phyloP scores from a whole-genome alignment of 169 alveolate genomes.

The Babesia microti region DNA sequence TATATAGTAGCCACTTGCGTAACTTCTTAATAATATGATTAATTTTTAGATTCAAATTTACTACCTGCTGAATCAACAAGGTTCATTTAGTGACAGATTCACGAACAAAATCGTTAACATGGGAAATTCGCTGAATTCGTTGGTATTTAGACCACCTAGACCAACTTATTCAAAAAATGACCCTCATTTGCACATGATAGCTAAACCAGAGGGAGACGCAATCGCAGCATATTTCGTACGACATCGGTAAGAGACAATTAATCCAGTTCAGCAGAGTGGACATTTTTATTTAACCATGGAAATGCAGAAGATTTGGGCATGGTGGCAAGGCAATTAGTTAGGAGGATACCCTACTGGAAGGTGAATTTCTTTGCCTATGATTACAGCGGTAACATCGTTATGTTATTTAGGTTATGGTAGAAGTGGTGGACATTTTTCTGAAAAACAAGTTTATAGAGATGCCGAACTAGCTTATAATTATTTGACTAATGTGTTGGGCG shows the following conservation, averaged over 20 bases:
- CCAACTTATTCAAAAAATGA: conserved; percentile 43
- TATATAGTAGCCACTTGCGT: too few relatives aligned
- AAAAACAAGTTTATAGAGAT: conserved; percentile 63
- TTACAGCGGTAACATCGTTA: conserved; percentile 39
- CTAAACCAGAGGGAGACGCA: conserved; percentile 46
- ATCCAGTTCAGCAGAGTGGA: conserved; percentile 50
- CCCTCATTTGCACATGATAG: conserved; percentile 54
- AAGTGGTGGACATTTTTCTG: conserved; percentile 67
- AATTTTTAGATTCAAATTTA: too few relatives aligned
- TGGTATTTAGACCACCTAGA: conserved; percentile 55
- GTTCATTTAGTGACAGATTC: too few relatives aligned
- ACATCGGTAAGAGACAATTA: conserved; percentile 11
- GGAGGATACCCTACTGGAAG: conserved; percentile 33
- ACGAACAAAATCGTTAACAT: too few relatives aligned
- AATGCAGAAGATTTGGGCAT: conserved; percentile 79
- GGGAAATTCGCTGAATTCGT: conserved; percentile 52
- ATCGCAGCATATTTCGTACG: conserved; percentile 53
- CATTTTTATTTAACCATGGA: conserved; percentile 75
- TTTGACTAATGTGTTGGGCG: conserved; percentile 32
- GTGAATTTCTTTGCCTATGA: conserved; percentile 71
- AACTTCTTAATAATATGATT: too few relatives aligned
- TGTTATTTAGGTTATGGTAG: conserved; percentile 57
- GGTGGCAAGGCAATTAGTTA: conserved; percentile 39
- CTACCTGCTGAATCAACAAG: too few relatives aligned
- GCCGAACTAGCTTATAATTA: conserved; percentile 75